Evolutionary conservation across 768 basidiomycete species (phyloP).

Genomic region (Boletus subcaerulescens): DNA sequence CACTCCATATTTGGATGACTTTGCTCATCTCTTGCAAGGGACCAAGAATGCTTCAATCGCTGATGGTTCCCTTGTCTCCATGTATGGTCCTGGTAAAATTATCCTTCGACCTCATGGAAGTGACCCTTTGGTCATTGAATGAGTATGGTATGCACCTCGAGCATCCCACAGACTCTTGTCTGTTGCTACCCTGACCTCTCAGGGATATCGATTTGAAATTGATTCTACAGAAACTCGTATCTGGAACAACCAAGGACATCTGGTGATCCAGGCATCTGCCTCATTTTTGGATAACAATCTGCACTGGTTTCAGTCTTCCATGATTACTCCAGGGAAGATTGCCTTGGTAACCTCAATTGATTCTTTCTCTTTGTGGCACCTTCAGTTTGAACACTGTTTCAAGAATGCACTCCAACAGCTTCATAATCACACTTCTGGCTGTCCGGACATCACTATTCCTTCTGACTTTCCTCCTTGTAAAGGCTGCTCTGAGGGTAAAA

Average conservation of each 20-base stretch:
- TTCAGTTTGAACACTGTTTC: not conserved
- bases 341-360: not conserved
- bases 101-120: not conserved
- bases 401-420: not conserved
- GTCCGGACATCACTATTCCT: not conserved
- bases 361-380: not conserved
- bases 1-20: not conserved
- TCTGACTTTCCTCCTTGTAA: no score
- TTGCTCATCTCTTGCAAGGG: fast-evolving
- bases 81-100: not conserved
- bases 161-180: not conserved
- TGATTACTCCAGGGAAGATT: not conserved
- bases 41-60: not conserved
- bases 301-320: not conserved
- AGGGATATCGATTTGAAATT: not conserved
- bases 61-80: not conserved
- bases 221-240: not conserved
- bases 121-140: not conserved
- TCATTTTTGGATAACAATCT: not conserved
- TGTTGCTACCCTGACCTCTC: not conserved
- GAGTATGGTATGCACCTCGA: not conserved
- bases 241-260: not conserved
- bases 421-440: not conserved
- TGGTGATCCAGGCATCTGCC: not conserved
- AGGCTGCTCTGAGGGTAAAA: no score